phyloP scores from a whole-genome alignment of 2,329 filamentous ascomycete genomes.

The Trichophyton rubrum region DNA sequence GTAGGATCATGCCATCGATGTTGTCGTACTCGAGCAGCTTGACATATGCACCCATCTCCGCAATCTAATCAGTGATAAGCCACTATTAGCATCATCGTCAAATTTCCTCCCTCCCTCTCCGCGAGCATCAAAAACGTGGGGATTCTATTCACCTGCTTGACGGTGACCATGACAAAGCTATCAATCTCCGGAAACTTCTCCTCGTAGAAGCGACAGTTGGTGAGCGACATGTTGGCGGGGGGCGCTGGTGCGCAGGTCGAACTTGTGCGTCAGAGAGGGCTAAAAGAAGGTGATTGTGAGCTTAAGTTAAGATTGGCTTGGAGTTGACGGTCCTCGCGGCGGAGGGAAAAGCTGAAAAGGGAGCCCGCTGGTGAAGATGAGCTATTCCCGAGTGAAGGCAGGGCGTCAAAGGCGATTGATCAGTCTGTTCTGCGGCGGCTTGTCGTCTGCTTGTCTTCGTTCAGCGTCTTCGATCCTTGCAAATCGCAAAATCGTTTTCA shows the following conservation, averaged over 20 bases:
- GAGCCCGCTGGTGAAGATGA: not conserved
- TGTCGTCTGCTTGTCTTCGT: not conserved
- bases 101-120: not conserved
- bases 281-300: not conserved
- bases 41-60: conserved; percentile 99
- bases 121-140: not conserved
- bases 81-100: not conserved
- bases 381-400: not conserved
- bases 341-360: not conserved
- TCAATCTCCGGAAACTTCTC: conserved; percentile 97
- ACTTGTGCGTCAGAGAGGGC: not conserved
- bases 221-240: conserved; percentile 71
- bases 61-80: conserved; percentile 51
- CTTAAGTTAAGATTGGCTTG: not conserved
- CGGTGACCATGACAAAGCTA: conserved; percentile 99
- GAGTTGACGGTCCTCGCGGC: not conserved
- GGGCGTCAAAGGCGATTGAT: not conserved
- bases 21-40: conserved; percentile 99
- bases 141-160: conserved; percentile 66
- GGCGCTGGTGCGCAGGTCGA: not conserved
- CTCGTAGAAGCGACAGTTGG: conserved; percentile 94
- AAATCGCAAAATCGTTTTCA: conserved; percentile 4
- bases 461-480: not conserved
- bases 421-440: not conserved
- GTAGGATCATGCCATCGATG: conserved; percentile 99